Percentiles rank a stretch among this genome's conserved stretches.
phyloP scores from a whole-genome alignment of 2,329 filamentous ascomycete species.

The Zopfia rhizophila region DNA sequence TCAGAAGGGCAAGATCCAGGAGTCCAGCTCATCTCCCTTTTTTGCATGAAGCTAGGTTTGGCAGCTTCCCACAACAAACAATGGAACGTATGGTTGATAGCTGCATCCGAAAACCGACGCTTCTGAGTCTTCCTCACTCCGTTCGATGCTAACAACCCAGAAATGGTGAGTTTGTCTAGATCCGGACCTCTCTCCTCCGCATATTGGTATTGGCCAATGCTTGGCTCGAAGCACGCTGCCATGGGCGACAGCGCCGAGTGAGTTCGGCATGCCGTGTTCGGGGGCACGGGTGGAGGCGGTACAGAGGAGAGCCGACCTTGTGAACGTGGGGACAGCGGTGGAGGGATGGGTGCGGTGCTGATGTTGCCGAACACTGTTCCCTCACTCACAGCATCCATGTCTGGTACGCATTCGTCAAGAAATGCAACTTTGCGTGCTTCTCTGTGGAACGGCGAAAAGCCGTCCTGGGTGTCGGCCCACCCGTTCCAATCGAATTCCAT shows the following conservation, averaged over 20 bases:
- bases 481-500: slow-evolving; percentile 43
- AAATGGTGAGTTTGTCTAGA: slow-evolving; percentile 33
- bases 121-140: slow-evolving; percentile 14
- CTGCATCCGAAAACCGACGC: slow-evolving; percentile 29
- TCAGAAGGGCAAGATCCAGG: slow-evolving; percentile 11
- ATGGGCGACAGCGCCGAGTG: slow-evolving; percentile 31
- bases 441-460: slow-evolving; percentile 37
- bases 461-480: slow-evolving; percentile 36
- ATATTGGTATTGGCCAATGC: slow-evolving; percentile 1
- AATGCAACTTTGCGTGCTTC: slow-evolving; percentile 9
- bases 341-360: slow-evolving; percentile 7
- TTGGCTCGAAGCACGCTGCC: slow-evolving; percentile 37
- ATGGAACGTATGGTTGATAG: slow-evolving; percentile 17
- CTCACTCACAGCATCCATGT: too few species aligned
- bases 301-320: too few species aligned
- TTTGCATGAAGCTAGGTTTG: slow-evolving; percentile 3
- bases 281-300: slow-evolving; percentile 18
- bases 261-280: slow-evolving; percentile 24
- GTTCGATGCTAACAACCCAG: slow-evolving; percentile 30
- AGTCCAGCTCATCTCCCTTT: slow-evolving; percentile 12
- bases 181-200: slow-evolving; percentile 10
- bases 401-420: slow-evolving; percentile 12
- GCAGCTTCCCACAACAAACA: slow-evolving; percentile 11
- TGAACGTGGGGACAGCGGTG: slow-evolving; percentile 10
- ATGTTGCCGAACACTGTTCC: too few species aligned